Evolutionary conservation across 805 yeast genomes (phyloP), one percentile per base, ranked within the genome.

Genomic region (Scheffersomyces ergatensis): DNA sequence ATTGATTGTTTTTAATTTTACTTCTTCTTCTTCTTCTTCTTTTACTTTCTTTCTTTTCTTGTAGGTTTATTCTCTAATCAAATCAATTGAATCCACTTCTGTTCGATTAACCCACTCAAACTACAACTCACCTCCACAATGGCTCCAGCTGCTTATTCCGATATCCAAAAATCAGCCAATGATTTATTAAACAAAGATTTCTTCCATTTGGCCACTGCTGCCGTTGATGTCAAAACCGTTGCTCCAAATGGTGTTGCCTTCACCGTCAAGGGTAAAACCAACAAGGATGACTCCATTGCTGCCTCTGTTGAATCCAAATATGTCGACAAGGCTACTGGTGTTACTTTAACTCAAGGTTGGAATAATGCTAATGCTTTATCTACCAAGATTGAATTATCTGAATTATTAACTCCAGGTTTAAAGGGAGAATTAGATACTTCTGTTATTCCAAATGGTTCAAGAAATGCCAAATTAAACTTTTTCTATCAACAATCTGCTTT

Each of bases 211-310:
- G 72, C 92, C 50, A 87, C 93, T 49, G 93, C 93, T 53, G 72
- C 93, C 44, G 78, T 93, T 53, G 96, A 88, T 62, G 82, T 92
- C 59, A 85, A 87, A 77, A 85, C 98, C 54, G 79, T 78, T 52
- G 96, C 99, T 57, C 96, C 97, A 66, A 92, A 89, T 67, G 97
- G 97, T 58, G 97, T 92, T 44, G 78, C 89, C 46, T 93, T 93
- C 82, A 79, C 93, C 60, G 87, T 89, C 63, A 89, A 88, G 77
- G 97, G 96, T 66, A 89, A 89, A 75, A 77, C 83, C 58, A 78
- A 81, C 58, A 81, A 80, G 72, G 87, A 82, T 62, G 83, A 85
- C 63, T 74, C 95, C 55, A 81, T 93, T 55, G 82, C 90, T 48
- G 95, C 96, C 55, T 80, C 85, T 61, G 73, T 93, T 44, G 98